Evolutionary conservation across 352 stramenopile genomes (phyloP), one percentile per base, ranked within the genome.

Genomic region (Phytopythium sindhum): DNA sequence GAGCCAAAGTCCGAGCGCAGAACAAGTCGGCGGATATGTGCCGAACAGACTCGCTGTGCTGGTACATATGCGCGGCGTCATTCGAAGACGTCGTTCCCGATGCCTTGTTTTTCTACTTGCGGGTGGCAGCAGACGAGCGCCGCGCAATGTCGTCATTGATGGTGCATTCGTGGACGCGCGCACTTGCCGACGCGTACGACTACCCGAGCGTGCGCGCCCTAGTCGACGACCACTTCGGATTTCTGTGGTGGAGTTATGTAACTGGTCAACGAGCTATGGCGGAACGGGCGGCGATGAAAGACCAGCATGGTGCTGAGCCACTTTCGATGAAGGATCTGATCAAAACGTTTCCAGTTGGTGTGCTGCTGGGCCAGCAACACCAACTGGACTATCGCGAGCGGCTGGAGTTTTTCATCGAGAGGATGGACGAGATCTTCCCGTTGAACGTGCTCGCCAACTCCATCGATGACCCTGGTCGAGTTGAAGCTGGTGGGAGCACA

Each of bases 31-130:
- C 42, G 45, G 78, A 84, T 15, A 54, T 67, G 10, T 87, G 41
- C 56, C 42, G 23, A 1, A 53, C 56, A 21, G 67, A 90, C 19
- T 58, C 87, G 23, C 42, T 86, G 6, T 77, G 73, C n/a, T 62
- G 91, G 21, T 91, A 87, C 51, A 71, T 91, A 28, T 82, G 85
- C 31, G 83, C 83, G 14, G 88, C 81, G 28, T 90, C 83, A 8
- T 87, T 71, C 55, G 68, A 84, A 57, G 72, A 70, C 19, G 80
- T 78, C 6, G 51, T 94, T 21, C 74, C 83, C 0, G 70, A 79
- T 47, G 80, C 78, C 33, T 61, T 94, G n/a, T 61, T 66, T 17
- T 69, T 85, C 37, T 86, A 79, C 47, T 64, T 88, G 24, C 66
- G 75, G 12, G 57, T 94, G 23, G 78, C 81, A 28, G 74, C 66